Evolutionary conservation across 192 early-diverging fungal species (phyloP).

Genomic region (Rhizophagus prolifer): DNA sequence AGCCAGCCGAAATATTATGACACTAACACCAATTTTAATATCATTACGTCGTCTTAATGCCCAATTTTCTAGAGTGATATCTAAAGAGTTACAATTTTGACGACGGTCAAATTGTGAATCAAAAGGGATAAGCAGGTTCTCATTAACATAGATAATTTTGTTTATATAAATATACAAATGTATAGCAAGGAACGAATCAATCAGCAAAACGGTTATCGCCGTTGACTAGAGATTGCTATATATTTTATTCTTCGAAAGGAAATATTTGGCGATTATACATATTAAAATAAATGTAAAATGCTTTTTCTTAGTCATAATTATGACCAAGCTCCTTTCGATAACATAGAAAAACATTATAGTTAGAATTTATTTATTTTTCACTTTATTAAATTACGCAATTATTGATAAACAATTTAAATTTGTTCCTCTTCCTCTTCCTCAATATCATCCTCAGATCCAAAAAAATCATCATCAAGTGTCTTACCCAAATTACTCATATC

Average conservation of each 20-base stretch:
- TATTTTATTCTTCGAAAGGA: slow-evolving; percentile 9
- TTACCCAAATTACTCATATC: background rate
- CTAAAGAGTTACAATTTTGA: too few species aligned
- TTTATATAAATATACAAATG: background rate
- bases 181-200: slow-evolving; percentile 8
- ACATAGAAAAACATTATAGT: background rate
- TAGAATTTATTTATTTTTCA: background rate
- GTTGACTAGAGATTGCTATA: background rate
- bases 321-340: slow-evolving; percentile 5
- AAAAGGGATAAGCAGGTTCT: too few species aligned
- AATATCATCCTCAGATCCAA: background rate
- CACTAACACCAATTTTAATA: too few species aligned
- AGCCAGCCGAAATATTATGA: too few species aligned
- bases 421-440: background rate
- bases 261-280: background rate
- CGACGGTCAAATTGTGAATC: too few species aligned
- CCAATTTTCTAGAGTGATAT: too few species aligned
- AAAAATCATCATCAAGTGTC: background rate
- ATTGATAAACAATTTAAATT: background rate
- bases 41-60: too few species aligned
- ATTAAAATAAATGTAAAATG: slow-evolving; percentile 1
- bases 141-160: too few species aligned
- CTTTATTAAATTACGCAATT: background rate
- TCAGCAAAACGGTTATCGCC: background rate
- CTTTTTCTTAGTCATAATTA: background rate